Evolutionary conservation across 164 flowering plant species (phyloP).

Genomic region (Sextonia rubra): DNA sequence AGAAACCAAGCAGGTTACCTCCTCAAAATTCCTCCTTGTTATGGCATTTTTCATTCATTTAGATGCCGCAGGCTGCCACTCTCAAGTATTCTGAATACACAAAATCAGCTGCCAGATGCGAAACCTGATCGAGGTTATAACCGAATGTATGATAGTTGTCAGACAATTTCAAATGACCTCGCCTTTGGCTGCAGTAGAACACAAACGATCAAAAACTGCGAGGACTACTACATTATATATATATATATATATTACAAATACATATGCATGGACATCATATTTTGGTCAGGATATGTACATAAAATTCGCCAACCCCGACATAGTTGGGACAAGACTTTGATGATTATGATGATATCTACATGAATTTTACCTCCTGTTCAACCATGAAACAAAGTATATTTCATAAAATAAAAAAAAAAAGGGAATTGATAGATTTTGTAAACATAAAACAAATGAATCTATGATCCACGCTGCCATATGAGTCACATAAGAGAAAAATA

Average conservation of each 20-base stretch:
- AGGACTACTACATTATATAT: not conserved
- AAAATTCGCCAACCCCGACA: no score
- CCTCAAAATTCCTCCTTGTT: not conserved
- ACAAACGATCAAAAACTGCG: not conserved
- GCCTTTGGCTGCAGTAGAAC: conserved; percentile 29
- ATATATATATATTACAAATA: not conserved
- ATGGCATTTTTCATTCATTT: not conserved
- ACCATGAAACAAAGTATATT: not conserved
- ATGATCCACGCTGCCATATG: not conserved
- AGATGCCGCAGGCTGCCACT: not conserved
- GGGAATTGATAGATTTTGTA: not conserved
- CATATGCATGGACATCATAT: not conserved
- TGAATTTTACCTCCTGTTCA: not conserved
- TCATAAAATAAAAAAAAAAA: no score
- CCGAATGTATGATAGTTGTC: conserved; percentile 8
- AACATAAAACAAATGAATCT: not conserved
- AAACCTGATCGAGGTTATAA: not conserved
- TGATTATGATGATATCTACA: no score
- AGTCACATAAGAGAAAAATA: not conserved
- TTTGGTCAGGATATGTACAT: not conserved
- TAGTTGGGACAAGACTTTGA: no score
- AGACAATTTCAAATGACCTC: conserved; percentile 17
- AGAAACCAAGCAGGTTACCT: not conserved
- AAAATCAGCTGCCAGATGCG: not conserved
- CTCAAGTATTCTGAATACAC: not conserved